Percentiles rank a stretch among this genome's conserved stretches.
These are phyloP conservation scores for Hyphopichia pseudoburtonii DNA, from an alignment of 1,139 yeast genomes.

Conservation along the genomic window DNA sequence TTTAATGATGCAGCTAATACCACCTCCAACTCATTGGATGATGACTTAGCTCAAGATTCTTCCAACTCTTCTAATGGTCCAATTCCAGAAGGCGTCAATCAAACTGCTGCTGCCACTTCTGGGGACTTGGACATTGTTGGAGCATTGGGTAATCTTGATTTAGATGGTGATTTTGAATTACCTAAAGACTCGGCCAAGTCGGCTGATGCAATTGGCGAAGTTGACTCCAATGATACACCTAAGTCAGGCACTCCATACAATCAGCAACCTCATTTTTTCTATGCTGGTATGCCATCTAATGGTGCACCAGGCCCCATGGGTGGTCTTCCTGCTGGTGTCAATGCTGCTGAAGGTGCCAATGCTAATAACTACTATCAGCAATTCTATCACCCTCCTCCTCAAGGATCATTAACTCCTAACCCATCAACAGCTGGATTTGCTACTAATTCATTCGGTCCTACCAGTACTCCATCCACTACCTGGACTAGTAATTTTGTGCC, in stretches of 20 bases:
- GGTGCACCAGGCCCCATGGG: slow-evolving; percentile 1
- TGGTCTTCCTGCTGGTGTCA: slow-evolving; percentile 1
- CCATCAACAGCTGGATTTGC: slow-evolving; percentile 22
- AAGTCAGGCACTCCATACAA: slow-evolving; percentile 8
- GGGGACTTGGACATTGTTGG: slow-evolving; percentile 42
- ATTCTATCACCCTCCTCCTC: slow-evolving; percentile 20
- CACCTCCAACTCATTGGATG: slow-evolving; percentile 10
- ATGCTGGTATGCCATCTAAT: too few species aligned
- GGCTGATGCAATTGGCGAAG: slow-evolving; percentile 5
- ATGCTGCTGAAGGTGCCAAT: slow-evolving; percentile 5
- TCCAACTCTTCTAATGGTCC: slow-evolving; percentile 1
- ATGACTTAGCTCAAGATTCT: slow-evolving; percentile 5
- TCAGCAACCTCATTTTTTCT: slow-evolving; percentile 4
- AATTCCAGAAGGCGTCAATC: neutral
- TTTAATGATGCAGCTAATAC: slow-evolving; percentile 12
- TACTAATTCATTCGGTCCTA: slow-evolving; percentile 16
- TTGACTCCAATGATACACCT: slow-evolving; percentile 5
- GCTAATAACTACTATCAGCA: slow-evolving; percentile 14
- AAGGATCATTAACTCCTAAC: slow-evolving; percentile 35
- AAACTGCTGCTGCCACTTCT: neutral
- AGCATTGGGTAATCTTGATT: slow-evolving; percentile 39
- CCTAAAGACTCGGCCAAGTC: slow-evolving; percentile 5
- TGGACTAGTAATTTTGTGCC: slow-evolving; percentile 34
- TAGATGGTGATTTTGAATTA: slow-evolving; percentile 34
- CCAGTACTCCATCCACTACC: slow-evolving; percentile 22